Percentiles rank a stretch among this genome's conserved stretches.
Conservation (phyloP, 345 rosid species). For the Pelargonium nanum region DNA sequence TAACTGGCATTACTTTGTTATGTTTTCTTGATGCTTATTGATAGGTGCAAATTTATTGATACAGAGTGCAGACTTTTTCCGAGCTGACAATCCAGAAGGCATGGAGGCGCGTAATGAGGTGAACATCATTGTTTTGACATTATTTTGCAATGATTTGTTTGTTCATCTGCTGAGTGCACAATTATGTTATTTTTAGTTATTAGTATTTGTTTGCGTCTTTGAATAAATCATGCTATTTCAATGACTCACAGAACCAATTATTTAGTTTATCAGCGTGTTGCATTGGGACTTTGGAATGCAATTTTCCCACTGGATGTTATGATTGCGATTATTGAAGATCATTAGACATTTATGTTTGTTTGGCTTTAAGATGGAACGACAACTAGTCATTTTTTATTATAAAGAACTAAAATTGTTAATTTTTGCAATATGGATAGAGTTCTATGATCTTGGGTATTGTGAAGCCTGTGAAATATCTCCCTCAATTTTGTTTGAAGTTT, state of each 20-base stretch:
- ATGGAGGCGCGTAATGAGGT: constrained; percentile 99
- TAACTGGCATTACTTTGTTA: not conserved
- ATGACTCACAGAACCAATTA: not conserved
- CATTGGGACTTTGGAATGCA: not conserved
- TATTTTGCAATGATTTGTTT: not conserved
- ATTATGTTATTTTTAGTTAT: too few species aligned
- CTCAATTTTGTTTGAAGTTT: too few species aligned
- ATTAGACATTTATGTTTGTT: not conserved
- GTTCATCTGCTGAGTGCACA: not conserved
- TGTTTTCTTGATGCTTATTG: not conserved
- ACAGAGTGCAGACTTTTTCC: constrained; percentile 96
- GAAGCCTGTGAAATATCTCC: too few species aligned
- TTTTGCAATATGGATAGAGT: not conserved
- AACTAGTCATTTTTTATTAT: too few species aligned
- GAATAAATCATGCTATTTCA: not conserved
- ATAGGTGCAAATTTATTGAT: constrained; percentile 15
- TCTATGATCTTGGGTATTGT: not conserved
- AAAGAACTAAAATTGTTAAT: too few species aligned
- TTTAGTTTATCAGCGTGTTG: not conserved
- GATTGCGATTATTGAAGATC: not conserved
- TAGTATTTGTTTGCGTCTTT: not conserved
- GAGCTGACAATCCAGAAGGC: constrained; percentile 96
- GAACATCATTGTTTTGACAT: constrained; percentile 1
- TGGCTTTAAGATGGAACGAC: not conserved
- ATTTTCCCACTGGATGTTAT: not conserved